phyloP scores from a whole-genome alignment of 2,329 filamentous ascomycete genomes.

The Pseudogymnoascus sp. region DNA sequence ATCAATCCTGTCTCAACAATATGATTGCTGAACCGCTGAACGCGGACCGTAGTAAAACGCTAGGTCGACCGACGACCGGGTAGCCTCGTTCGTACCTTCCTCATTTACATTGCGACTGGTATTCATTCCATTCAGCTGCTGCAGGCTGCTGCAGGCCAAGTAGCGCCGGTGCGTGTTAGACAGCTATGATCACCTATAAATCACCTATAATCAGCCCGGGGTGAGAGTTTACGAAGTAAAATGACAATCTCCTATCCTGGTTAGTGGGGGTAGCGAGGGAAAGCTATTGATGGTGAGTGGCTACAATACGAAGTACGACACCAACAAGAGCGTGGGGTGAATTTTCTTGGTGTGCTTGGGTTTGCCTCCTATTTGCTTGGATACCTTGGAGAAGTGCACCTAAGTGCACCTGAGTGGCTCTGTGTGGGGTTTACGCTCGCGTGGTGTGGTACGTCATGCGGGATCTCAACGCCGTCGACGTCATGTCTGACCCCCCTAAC shows the following conservation, averaged over 20 bases:
- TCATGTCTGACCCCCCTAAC: neutral
- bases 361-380: neutral
- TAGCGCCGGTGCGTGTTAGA: neutral
- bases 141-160: neutral
- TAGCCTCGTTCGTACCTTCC: neutral
- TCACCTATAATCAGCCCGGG: neutral
- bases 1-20: too few species aligned
- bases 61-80: neutral
- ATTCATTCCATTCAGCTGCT: neutral
- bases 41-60: neutral
- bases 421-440: neutral
- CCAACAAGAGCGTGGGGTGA: neutral
- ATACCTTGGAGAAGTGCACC: too few species aligned
- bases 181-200: neutral
- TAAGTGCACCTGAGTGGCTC: neutral
- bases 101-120: neutral
- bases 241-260: slow-evolving; percentile 2
- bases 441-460: slow-evolving; percentile 5
- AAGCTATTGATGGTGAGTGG: neutral
- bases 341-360: neutral
- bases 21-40: neutral
- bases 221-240: slow-evolving; percentile 1
- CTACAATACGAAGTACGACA: neutral
- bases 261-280: neutral
- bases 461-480: neutral